A percentile compares a stretch with the other conserved stretches of the same genome.
Conservation (phyloP, 2,329 filamentous ascomycete genomes). For the Botryotinia calthae region DNA sequence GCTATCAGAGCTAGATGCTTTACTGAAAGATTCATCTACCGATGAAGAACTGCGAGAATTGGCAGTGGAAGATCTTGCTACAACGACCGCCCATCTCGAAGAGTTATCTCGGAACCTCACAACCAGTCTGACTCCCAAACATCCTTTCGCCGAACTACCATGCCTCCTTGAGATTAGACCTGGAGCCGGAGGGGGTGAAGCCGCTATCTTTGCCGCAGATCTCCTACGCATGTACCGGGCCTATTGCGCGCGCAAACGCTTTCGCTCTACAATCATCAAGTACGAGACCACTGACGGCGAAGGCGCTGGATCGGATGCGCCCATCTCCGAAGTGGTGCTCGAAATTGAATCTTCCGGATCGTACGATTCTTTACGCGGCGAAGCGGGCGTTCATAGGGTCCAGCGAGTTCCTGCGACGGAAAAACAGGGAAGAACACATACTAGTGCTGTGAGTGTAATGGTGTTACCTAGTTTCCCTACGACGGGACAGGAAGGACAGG, state of each 20-base stretch:
- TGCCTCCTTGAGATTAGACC: conserved; percentile 91
- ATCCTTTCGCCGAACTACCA: conserved; percentile 85
- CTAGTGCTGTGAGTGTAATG: conserved; percentile 87
- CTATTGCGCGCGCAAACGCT: conserved; percentile 68
- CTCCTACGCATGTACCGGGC: conserved; percentile 85
- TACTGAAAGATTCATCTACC: conserved; percentile 45
- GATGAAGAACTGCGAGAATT: conserved; percentile 73
- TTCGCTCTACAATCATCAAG: conserved; percentile 69
- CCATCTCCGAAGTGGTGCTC: conserved; percentile 82
- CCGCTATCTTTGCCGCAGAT: conserved; percentile 83
- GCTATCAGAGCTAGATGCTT: conserved; percentile 51
- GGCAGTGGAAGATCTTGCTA: conserved; percentile 75
- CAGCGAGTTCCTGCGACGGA: conserved; percentile 92
- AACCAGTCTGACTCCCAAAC: conserved; percentile 75
- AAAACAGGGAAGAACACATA: conserved; percentile 86
- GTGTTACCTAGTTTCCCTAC: conserved; percentile 82
- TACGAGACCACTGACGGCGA: conserved; percentile 72
- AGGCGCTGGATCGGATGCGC: conserved; percentile 57
- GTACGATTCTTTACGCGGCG: conserved; percentile 78
- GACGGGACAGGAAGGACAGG: conserved; percentile 46
- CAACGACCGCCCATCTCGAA: conserved; percentile 61
- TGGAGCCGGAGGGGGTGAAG: conserved; percentile 88
- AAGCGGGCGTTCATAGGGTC: conserved; percentile 92
- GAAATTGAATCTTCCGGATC: conserved; percentile 75
- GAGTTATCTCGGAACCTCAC: conserved; percentile 67